These are phyloP conservation scores for Dioscorea cayenensis DNA, from an alignment of 116 monocot species.

Conservation along the genomic window DNA sequence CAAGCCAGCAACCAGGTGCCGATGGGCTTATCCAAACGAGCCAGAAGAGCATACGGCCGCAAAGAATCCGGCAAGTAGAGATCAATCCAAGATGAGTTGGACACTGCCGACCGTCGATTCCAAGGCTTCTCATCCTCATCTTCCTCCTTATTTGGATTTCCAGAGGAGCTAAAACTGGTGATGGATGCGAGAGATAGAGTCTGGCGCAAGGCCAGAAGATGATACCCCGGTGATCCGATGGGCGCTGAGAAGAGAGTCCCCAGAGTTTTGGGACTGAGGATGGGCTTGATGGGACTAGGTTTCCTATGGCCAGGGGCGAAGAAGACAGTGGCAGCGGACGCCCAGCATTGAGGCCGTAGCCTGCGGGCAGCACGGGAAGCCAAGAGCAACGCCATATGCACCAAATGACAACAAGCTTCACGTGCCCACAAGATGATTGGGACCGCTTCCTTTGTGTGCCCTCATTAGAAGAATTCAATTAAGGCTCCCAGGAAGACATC, in stretches of 20 bases:
- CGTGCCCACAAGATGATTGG: too few relatives aligned
- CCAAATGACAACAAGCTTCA: too few relatives aligned
- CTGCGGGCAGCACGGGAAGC: background rate
- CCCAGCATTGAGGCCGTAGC: background rate
- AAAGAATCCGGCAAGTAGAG: conserved; percentile 38
- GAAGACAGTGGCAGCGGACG: background rate
- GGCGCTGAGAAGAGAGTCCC: background rate
- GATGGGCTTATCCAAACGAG: conserved; percentile 90
- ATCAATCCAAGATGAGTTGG: conserved; percentile 43
- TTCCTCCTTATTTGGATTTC: background rate
- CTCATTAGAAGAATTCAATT: too few relatives aligned
- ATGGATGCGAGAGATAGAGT: conserved; percentile 3
- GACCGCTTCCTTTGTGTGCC: too few relatives aligned
- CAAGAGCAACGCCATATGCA: background rate
- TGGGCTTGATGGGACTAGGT: background rate
- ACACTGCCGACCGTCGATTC: background rate
- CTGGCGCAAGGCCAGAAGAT: background rate
- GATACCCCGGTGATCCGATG: background rate
- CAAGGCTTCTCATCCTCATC: background rate
- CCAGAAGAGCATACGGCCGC: conserved; percentile 71
- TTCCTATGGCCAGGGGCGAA: background rate
- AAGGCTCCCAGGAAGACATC: too few relatives aligned
- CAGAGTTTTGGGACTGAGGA: background rate
- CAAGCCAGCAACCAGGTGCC: conserved; percentile 94
- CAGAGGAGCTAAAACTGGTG: conserved; percentile 20